Conservation (phyloP, 139 green algal genomes). For the Auxenochlorella protothecoides region DNA sequence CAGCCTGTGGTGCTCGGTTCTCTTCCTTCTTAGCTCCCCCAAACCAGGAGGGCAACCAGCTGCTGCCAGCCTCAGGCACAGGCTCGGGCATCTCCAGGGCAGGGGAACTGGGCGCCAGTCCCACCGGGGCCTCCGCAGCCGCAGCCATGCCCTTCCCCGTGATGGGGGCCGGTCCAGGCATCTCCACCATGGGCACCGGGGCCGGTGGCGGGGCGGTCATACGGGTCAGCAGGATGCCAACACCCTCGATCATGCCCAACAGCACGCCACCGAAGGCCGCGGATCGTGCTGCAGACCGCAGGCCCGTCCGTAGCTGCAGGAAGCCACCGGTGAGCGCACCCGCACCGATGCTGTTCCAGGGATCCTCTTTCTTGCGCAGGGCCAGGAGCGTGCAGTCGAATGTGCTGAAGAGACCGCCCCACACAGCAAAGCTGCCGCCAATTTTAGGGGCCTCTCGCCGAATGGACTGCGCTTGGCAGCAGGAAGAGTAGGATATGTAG, state of each 20-base stretch:
- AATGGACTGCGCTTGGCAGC: slow-evolving; percentile 44
- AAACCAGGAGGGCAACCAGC: slow-evolving; percentile 29
- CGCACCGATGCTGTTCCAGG: slow-evolving; percentile 93
- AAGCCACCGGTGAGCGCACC: slow-evolving; percentile 83
- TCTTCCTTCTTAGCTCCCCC: slow-evolving; percentile 22
- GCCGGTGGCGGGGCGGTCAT: slow-evolving; percentile 38
- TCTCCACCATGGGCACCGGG: slow-evolving; percentile 37
- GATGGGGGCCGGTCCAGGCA: slow-evolving; percentile 18
- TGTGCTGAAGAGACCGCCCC: slow-evolving; percentile 90
- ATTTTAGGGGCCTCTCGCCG: slow-evolving; percentile 81
- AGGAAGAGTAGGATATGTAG: neutral
- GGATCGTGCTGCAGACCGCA: slow-evolving; percentile 55
- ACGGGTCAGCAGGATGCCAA: slow-evolving; percentile 87
- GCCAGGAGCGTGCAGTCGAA: slow-evolving; percentile 96
- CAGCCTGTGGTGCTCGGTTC: slow-evolving; percentile 2
- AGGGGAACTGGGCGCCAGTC: neutral
- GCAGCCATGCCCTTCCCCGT: too few relatives aligned
- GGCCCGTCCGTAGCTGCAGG: slow-evolving; percentile 79
- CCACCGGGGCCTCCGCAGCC: neutral
- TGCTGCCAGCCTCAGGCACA: slow-evolving; percentile 6
- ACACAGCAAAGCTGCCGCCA: slow-evolving; percentile 97
- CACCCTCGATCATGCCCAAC: slow-evolving; percentile 93
- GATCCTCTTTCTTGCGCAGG: slow-evolving; percentile 91
- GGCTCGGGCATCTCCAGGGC: neutral
- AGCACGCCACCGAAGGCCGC: slow-evolving; percentile 90